Percentiles rank a stretch among this genome's conserved stretches.
Conservation (phyloP, 2,329 filamentous ascomycete species). For the Pseudomassariella vexata region DNA sequence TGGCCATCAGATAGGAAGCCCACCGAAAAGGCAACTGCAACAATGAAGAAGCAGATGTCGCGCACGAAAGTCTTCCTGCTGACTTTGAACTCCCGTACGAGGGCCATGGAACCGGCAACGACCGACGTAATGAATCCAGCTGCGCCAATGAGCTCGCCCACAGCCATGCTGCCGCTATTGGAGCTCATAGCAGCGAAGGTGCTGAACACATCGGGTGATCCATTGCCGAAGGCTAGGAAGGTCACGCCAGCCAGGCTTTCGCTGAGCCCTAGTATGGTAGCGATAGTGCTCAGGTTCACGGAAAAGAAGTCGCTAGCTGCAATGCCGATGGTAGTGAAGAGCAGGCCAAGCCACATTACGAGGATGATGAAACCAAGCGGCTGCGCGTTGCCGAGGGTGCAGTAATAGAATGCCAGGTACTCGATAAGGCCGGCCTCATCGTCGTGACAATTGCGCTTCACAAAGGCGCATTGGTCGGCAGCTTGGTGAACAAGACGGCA, state of each 20-base stretch:
- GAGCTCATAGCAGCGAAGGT: slow-evolving; percentile 98
- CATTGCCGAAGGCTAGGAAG: slow-evolving; percentile 94
- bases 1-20: slow-evolving; percentile 79
- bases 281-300: slow-evolving; percentile 90
- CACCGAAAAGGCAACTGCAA: slow-evolving; percentile 82
- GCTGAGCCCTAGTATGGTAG: slow-evolving; percentile 82
- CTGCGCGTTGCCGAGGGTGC: slow-evolving; percentile 60
- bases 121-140: slow-evolving; percentile 95
- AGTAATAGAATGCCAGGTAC: slow-evolving; percentile 91
- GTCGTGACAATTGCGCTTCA: slow-evolving; percentile 74
- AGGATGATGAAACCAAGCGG: slow-evolving; percentile 75
- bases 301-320: slow-evolving; percentile 98
- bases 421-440: slow-evolving; percentile 86
- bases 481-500: slow-evolving; percentile 77
- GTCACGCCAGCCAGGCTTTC: slow-evolving; percentile 96
- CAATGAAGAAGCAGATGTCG: slow-evolving; percentile 87
- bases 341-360: slow-evolving; percentile 74
- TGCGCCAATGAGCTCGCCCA: slow-evolving; percentile 91
- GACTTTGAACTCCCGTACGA: slow-evolving; percentile 92
- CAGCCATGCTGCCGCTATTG: slow-evolving; percentile 92
- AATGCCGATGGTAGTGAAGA: slow-evolving; percentile 96
- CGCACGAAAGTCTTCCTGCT: slow-evolving; percentile 83
- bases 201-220: slow-evolving; percentile 95
- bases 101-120: slow-evolving; percentile 92
- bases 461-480: slow-evolving; percentile 79